Base-by-base conservation (phyloP, 148 eudicot species). In the Persicaria maculosa region DNA sequence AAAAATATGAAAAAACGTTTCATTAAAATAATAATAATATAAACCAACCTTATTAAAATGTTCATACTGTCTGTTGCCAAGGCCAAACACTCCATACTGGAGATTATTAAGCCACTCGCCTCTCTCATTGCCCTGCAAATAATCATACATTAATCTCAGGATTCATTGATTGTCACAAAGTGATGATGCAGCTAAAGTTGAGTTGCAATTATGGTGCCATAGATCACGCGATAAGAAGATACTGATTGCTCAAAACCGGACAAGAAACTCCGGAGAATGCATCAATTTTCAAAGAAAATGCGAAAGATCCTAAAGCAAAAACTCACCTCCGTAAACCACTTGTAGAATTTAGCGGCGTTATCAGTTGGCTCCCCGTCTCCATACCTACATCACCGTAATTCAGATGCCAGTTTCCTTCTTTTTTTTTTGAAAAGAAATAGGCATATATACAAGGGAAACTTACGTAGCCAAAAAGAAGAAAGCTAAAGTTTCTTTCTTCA, bases 351-450 rank as follows among this genome's bases (percentile, higher is more conserved):
- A 1, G 97, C 97, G 5, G 97, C 93, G 84, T 95, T 95, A 73
- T 95, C 98, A 8, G 98, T 95, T 31, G 98, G 98, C 83, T 95
- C 98, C 45, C 98, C 98, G 75, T 95, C 98, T 83, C 98, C 98
- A 76, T 95, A 95, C 47, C 98, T 95, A 78, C 83, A 82, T 73
- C 78, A 80, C 74, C 76, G 11, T 7, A 62, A 62, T 31, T 31
- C 44, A 62, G 68, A 62, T 17, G 44, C 44, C 40, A 61, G n/a
- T 44, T 61, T 17, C 54, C 40, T 68, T 36, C 50, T 40, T 45
- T 72, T 40, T 45, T 72, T 53, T 8, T 68, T 54, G 58, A 31
- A 6, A 17, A 14, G 4, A 59, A 20, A 19, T 44, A 16, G 22
- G 9, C 40, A 45, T 31, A 45, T 31, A 36, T 54, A 57, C 25